Conservation (phyloP, 2,329 filamentous ascomycete species). For the Aureobasidium sp. region DNA sequence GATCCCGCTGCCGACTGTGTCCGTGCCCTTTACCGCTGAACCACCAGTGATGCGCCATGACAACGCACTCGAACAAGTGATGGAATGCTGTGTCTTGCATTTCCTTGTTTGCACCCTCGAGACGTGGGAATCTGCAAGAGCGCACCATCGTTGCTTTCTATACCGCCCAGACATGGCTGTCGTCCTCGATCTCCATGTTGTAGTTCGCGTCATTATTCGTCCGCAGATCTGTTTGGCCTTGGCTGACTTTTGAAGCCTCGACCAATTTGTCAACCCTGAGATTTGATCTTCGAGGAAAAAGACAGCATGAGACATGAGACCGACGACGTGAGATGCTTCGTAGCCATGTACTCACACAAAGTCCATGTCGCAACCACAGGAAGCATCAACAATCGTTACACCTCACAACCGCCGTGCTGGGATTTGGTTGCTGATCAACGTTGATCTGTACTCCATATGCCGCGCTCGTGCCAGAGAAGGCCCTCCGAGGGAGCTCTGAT, state of each 20-base stretch:
- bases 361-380: neutral
- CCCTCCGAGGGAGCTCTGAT: neutral
- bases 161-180: neutral
- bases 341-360: too few species aligned
- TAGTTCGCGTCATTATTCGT: neutral
- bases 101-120: neutral
- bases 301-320: neutral
- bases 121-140: neutral
- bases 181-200: neutral
- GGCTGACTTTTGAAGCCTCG: neutral
- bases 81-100: constrained; percentile 1
- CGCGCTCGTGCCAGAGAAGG: constrained; percentile 1
- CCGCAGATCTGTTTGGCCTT: neutral
- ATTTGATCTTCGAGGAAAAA: neutral
- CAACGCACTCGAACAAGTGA: neutral
- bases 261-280: neutral
- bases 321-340: neutral
- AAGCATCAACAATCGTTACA: neutral
- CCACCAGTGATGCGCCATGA: neutral
- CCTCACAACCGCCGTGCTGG: neutral
- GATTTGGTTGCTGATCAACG: neutral
- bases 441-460: constrained; percentile 4
- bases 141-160: neutral
- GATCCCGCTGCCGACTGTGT: neutral
- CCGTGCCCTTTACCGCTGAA: neutral